A percentile compares a stretch with the other conserved stretches of the same genome.
phyloP scores from a whole-genome alignment of 140 eudicot species.

The Flaveria floridana region DNA sequence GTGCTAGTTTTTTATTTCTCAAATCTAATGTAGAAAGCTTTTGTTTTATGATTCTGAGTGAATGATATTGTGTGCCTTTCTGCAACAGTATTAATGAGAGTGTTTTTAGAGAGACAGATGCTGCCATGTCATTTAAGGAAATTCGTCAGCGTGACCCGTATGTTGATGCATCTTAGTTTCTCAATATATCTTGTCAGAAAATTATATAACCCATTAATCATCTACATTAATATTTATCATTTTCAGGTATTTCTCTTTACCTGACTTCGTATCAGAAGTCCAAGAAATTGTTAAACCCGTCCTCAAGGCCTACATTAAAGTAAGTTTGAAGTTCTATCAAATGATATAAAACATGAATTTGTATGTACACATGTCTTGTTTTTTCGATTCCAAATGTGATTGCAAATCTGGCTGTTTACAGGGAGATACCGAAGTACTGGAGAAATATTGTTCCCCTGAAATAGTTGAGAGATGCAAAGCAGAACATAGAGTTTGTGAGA shows the following conservation, averaged over 20 bases:
- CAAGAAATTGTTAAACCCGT: constrained; percentile 88
- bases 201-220: constrained; percentile 6
- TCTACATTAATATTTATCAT: constrained; percentile 14
- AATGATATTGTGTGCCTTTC: neutral
- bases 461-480: constrained; percentile 84
- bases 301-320: constrained; percentile 73
- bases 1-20: neutral
- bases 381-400: neutral
- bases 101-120: constrained; percentile 77
- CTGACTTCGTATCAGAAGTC: constrained; percentile 88
- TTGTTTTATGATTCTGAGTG: neutral
- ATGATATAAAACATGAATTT: neutral
- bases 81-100: constrained; percentile 68
- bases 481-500: constrained; percentile 58
- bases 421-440: constrained; percentile 70
- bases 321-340: constrained; percentile 34
- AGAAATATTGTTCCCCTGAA: constrained; percentile 70
- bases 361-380: neutral
- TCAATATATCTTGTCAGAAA: neutral
- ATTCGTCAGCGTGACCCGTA: constrained; percentile 96
- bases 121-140: constrained; percentile 84
- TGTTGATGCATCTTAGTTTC: constrained; percentile 29
- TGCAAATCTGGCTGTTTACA: constrained; percentile 33
- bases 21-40: neutral
- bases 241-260: constrained; percentile 71